phyloP scores from a whole-genome alignment of 257 asterid genomes.

The Solanum pennellii region DNA sequence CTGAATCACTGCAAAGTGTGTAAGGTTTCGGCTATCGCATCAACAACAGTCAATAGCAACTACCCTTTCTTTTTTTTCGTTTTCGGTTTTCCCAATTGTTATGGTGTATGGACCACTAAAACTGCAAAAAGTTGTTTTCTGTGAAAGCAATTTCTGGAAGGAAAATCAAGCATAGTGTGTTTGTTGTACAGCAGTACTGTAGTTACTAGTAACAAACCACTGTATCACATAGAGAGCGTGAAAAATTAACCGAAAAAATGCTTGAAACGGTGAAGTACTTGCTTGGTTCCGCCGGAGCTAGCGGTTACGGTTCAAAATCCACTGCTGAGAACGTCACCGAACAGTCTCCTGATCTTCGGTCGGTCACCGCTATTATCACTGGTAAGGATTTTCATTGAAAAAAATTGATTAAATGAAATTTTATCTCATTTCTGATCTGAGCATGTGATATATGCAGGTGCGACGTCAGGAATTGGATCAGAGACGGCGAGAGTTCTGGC shows the following conservation, averaged over 20 bases:
- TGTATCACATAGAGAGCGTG: background rate
- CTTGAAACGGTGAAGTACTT: conserved; percentile 65
- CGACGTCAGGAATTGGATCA: conserved; percentile 94
- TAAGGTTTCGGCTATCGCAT: background rate
- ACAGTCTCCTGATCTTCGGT: conserved; percentile 35
- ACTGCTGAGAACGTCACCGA: conserved; percentile 76
- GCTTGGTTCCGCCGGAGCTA: conserved; percentile 67
- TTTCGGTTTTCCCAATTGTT: background rate
- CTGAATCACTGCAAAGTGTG: conserved; percentile 1
- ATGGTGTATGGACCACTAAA: background rate
- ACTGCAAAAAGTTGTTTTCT: background rate
- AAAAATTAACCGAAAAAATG: conserved; percentile 21
- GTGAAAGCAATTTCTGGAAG: background rate
- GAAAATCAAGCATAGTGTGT: background rate
- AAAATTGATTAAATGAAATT: background rate
- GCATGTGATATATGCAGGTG: conserved; percentile 26
- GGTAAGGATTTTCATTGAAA: conserved; percentile 13
- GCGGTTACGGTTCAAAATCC: conserved; percentile 73
- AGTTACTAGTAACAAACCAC: background rate
- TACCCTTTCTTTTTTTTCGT: background rate
- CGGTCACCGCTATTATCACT: conserved; percentile 74
- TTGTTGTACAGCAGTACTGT: background rate
- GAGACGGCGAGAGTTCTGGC: conserved; percentile 91
- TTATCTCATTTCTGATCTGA: background rate
- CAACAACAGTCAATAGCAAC: background rate